Percentiles rank a stretch among this genome's conserved stretches.
Evolutionary conservation across 768 basidiomycete genomes (phyloP).

Genomic region (Trametes punicea): DNA sequence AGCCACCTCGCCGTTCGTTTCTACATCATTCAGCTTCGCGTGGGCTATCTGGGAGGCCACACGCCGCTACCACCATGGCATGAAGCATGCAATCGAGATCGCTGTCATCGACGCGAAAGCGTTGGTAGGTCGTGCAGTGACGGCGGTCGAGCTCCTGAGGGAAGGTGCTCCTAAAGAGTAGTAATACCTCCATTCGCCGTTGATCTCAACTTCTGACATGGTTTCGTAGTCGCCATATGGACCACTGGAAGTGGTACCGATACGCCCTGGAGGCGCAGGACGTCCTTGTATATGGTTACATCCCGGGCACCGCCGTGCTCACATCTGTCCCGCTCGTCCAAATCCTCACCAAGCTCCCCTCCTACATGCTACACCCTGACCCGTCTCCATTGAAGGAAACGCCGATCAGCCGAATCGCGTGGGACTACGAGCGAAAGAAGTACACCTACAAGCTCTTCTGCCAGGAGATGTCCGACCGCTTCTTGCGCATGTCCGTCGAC

Average conservation of each 20-base stretch:
- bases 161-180: conserved; percentile 54
- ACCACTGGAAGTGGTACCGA: conserved; percentile 76
- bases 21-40: conserved; percentile 75
- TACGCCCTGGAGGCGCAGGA: conserved; percentile 74
- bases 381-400: conserved; percentile 31
- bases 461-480: conserved; percentile 61
- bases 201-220: neutral
- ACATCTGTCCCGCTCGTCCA: conserved; percentile 66
- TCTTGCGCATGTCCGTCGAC: conserved; percentile 52
- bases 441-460: conserved; percentile 68
- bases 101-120: conserved; percentile 72
- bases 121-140: conserved; percentile 54
- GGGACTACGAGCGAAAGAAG: conserved; percentile 61
- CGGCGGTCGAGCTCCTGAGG: conserved; percentile 61
- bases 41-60: conserved; percentile 85
- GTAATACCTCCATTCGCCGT: conserved; percentile 23
- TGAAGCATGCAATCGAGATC: conserved; percentile 76
- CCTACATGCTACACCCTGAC: conserved; percentile 54
- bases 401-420: conserved; percentile 37
- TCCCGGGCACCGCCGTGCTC: conserved; percentile 63
- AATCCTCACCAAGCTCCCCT: conserved; percentile 65
- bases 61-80: conserved; percentile 63
- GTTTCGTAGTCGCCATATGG: conserved; percentile 47
- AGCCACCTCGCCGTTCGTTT: conserved; percentile 63
- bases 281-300: conserved; percentile 66